phyloP scores from a whole-genome alignment of 2,329 filamentous ascomycete species.

The Arthrobotrys megalospora region DNA sequence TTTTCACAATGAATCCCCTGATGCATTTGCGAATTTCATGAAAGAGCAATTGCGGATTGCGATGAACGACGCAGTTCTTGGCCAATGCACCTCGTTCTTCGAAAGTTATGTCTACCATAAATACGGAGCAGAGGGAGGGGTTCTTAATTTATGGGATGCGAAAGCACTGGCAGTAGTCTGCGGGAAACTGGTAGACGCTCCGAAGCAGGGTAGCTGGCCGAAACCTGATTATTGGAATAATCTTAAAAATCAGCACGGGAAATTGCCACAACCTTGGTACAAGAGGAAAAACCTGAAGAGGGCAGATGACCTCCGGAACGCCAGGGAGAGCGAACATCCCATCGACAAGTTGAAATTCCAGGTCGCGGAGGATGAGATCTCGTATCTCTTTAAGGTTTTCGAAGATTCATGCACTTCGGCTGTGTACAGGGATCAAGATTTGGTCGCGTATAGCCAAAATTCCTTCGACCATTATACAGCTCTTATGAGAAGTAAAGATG shows the following conservation, averaged over 20 bases:
- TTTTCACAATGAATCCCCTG: conserved; percentile 28
- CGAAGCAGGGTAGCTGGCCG: conserved; percentile 73
- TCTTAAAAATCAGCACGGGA: neutral
- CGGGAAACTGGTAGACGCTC: conserved; percentile 73
- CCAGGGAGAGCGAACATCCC: conserved; percentile 6
- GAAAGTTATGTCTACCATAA: conserved; percentile 76
- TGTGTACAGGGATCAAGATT: neutral
- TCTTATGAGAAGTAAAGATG: neutral
- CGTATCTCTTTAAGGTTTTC: neutral
- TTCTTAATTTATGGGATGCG: conserved; percentile 69
- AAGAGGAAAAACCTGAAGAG: neutral
- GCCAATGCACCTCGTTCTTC: conserved; percentile 76
- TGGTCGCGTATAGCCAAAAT: neutral
- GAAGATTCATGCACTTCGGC: neutral
- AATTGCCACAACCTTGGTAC: conserved; percentile 12
- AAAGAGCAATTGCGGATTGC: conserved; percentile 74
- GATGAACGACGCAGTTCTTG: conserved; percentile 74
- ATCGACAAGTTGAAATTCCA: conserved; percentile 38
- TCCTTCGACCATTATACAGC: neutral
- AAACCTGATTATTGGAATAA: conserved; percentile 5
- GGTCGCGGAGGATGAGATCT: conserved; percentile 18
- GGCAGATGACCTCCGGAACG: neutral
- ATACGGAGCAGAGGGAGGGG: neutral
- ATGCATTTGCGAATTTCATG: conserved; percentile 70
- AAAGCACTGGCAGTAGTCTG: conserved; percentile 72